These are phyloP conservation scores for Fusarium keratoplasticum DNA, from an alignment of 2,329 filamentous ascomycete genomes.

Conservation along the genomic window DNA sequence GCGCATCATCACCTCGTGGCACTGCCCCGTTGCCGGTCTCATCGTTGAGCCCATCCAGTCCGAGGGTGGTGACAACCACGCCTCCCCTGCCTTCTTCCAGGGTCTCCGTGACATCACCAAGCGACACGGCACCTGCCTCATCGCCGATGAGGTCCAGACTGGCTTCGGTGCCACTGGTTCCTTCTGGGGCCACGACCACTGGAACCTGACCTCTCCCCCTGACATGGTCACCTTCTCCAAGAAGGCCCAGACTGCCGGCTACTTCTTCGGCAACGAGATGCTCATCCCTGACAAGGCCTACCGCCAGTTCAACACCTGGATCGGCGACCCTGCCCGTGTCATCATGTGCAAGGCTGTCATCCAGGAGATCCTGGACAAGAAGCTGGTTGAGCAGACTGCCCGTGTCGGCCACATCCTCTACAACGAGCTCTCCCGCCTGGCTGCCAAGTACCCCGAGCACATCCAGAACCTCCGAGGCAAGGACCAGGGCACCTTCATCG, in stretches of 20 bases:
- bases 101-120: constrained; percentile 78
- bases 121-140: constrained; percentile 77
- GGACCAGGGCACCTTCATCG: constrained; percentile 82
- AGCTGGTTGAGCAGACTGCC: constrained; percentile 75
- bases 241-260: constrained; percentile 87
- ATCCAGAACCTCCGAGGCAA: constrained; percentile 82
- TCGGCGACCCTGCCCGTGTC: constrained; percentile 83
- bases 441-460: constrained; percentile 74
- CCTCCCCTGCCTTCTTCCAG: constrained; percentile 81
- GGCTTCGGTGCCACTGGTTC: constrained; percentile 85
- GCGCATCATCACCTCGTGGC: constrained; percentile 73
- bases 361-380: constrained; percentile 76
- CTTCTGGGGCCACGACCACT: constrained; percentile 91
- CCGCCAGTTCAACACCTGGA: constrained; percentile 90
- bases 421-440: constrained; percentile 70
- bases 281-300: constrained; percentile 84
- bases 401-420: constrained; percentile 77
- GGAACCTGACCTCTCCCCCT: constrained; percentile 76
- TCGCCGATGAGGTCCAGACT: constrained; percentile 88
- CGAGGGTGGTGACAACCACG: constrained; percentile 87
- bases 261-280: constrained; percentile 82
- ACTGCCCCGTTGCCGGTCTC: constrained; percentile 78
- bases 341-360: constrained; percentile 83
- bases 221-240: constrained; percentile 93
- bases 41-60: constrained; percentile 86